Evolutionary conservation across 2,329 filamentous ascomycete genomes (phyloP), one percentile per base, ranked within the genome.

Genomic region (Nothophoma quercina): DNA sequence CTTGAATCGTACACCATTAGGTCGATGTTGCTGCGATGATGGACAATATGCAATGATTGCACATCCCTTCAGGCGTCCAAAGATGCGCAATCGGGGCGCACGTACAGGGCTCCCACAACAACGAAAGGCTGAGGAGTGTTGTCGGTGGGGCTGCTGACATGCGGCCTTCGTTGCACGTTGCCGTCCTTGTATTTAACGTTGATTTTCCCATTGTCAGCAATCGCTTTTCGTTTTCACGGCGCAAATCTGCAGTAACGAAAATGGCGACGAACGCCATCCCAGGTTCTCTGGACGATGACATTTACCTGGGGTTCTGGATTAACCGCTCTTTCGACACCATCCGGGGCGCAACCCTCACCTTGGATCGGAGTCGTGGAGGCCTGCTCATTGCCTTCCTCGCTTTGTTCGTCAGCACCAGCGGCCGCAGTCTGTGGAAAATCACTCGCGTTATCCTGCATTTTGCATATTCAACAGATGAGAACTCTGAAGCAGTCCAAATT

Each of bases 401-500:
- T n/a, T 41, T 65, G 10, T 68, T 50, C 28, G 51, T 65, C 2
- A 45, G 48, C 9, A 25, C 51, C 4, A 45, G 54, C 5, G 59
- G 58, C 0, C 44, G 51, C 6, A 52, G 58, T 18, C 44, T 63
- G 6, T 65, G 64, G 64, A 58, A 48, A 2, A 38, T 64, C 16
- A 6, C 25, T 7, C 43, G 64, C 13, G 59, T 43, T 18, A 4
- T 53, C 3, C 34, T 65, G 2, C 58, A 63, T 38, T 28, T 21
- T 3, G 19, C 13, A n/a, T 45, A 57, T 3, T 65, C 62, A 1
- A 42, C 56, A 1, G 7, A 22, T 2, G n/a, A 42, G 22, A 6
- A 8, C 32, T 2, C 19, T 46, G 73, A 74, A 44, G 68, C 59
- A 7, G 16, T 72, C 2, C 59, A 73, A 23, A 60, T 70, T 30